Evolutionary conservation across 805 yeast species (phyloP).

Genomic region (Lachancea nothofagi): DNA sequence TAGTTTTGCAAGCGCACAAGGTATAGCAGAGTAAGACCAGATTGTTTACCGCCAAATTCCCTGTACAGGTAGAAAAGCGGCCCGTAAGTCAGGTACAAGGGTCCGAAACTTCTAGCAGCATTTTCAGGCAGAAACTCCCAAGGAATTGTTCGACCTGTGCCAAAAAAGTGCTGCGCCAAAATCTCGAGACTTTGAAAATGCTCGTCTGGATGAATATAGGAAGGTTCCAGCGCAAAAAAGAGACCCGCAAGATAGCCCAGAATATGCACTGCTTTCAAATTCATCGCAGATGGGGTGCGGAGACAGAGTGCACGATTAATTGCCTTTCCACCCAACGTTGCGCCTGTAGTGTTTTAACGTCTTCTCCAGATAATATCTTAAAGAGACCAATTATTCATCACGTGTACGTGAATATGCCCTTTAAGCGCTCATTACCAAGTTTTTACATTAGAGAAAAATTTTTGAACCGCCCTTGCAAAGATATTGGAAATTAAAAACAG

Average conservation of each 20-base stretch:
- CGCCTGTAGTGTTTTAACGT: no score
- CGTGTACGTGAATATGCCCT: no score
- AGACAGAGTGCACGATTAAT: no score
- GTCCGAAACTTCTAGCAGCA: constrained; percentile 60
- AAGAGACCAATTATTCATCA: no score
- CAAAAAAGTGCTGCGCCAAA: constrained; percentile 28
- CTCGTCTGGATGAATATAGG: constrained; percentile 97
- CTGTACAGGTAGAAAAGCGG: constrained; percentile 42
- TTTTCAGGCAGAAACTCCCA: constrained; percentile 70
- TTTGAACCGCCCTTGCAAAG: constrained; percentile 2
- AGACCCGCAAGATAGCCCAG: constrained; percentile 32
- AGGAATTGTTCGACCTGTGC: constrained; percentile 40
- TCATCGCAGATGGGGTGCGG: constrained; percentile 4
- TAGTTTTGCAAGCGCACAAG: constrained; percentile 47
- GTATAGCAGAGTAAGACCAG: constrained; percentile 50
- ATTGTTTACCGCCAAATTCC: constrained; percentile 15
- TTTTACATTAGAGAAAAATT: constrained; percentile 1
- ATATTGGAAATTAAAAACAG: no score
- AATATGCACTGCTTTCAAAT: constrained; percentile 8
- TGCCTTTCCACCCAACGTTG: no score
- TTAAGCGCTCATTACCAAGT: no score
- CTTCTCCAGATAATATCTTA: no score
- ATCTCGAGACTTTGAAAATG: constrained; percentile 89
- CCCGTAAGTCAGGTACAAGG: constrained; percentile 62
- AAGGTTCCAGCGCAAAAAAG: constrained; percentile 56